Percentiles rank a stretch among this genome's conserved stretches.
phyloP scores from a whole-genome alignment of 2,329 filamentous ascomycete species.

The Pseudogymnoascus sp. region DNA sequence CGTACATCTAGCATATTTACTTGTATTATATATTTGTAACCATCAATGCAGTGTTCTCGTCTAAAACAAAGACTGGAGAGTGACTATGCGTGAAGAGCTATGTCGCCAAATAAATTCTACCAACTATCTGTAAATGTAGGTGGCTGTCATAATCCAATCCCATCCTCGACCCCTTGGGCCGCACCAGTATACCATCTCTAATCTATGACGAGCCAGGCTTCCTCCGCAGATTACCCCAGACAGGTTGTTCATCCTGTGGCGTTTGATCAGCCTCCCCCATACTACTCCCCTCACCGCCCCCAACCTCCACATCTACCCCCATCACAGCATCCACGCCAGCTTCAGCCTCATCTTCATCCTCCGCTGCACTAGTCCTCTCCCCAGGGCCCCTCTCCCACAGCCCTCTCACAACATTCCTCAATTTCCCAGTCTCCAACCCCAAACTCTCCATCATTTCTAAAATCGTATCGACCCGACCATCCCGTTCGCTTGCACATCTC shows the following conservation, averaged over 20 bases:
- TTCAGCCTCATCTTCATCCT: constrained; percentile 5
- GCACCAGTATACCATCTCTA: neutral
- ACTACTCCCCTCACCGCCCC: neutral
- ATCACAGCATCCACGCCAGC: neutral
- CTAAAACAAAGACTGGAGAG: neutral
- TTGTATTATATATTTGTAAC: neutral
- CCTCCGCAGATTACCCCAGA: constrained; percentile 5
- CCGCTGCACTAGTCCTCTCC: constrained; percentile 13
- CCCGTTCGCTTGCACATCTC: constrained; percentile 21
- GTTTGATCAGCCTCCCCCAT: neutral
- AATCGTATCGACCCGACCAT: constrained; percentile 24
- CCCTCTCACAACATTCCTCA: neutral
- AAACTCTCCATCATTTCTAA: neutral
- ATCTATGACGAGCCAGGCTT: neutral
- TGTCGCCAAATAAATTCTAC: neutral
- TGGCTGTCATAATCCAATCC: neutral
- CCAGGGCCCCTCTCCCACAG: neutral
- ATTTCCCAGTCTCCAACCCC: constrained; percentile 6
- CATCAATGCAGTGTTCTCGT: neutral
- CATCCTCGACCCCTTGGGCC: neutral
- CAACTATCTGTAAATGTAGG: neutral
- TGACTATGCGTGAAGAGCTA: neutral
- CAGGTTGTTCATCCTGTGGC: neutral
- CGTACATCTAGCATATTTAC: neutral
- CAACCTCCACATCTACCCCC: constrained; percentile 12